Evolutionary conservation across 202 grass and related monocot species (phyloP), one percentile per base, ranked within the genome.

Genomic region (Hordeum pubiflorum): DNA sequence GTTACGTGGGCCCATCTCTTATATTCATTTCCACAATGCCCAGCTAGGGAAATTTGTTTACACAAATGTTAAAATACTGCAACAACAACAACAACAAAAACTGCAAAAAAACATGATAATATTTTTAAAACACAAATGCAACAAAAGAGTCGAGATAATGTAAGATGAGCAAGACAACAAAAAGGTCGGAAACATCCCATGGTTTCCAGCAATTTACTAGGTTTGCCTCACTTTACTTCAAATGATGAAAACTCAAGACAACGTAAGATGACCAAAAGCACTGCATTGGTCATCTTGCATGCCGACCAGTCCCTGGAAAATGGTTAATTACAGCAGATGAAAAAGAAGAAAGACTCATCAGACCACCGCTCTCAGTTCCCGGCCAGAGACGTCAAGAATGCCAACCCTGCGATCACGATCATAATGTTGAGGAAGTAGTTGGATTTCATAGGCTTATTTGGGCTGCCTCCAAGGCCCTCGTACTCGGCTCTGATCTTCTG

Each of bases 381-480:
- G 68, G 88, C 43, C 52, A 98, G 81, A 89, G 92, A 94, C 38
- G 95, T 91, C 72, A 98, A 79, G 58, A 98, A 86, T 29, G 95
- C 92, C 39, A 98, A 63, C 18, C 80, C 95, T 10, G 90, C 95
- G 56, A 98, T 69, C 66, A 94, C 64, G 66, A 98, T 84, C 82
- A 91, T 98, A 55, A 98, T 98, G 87, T 98, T 98, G 22, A 98
- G 79, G 79, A 98, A 98, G 78, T 98, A 98, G 67, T 98, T 98
- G 23, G 95, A 98, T 77, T 86, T 74, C 62, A 98, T 74, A 86
- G 95, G 82, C 79, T 77, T 98, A 86, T 98, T 43, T 17, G 95
- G 95, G 64, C 84, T 92, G 80, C 95, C 95, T 63, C 95, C 95
- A 55, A 98, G 11, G n/a, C 76, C 90, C 80, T 98, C 95, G 34